Evolutionary conservation across 2,329 filamentous ascomycete genomes (phyloP).

Genomic region (Lasiodiplodia gonubiensis): DNA sequence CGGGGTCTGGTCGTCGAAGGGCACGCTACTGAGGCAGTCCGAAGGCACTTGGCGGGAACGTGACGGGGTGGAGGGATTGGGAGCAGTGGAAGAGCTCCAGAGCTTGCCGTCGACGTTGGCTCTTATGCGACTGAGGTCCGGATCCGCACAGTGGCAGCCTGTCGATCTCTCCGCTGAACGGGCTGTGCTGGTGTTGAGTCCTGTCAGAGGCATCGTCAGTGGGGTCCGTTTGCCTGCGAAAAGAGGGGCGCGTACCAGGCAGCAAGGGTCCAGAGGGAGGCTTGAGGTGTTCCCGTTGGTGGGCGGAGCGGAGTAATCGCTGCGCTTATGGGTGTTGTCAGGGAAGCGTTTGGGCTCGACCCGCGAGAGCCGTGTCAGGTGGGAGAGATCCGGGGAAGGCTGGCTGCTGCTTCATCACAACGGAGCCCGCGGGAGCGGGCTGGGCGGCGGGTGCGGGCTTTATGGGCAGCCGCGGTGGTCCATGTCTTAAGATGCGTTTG

Average conservation of each 20-base stretch:
- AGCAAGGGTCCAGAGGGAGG: constrained; percentile 8
- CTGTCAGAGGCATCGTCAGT: not conserved
- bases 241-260: constrained; percentile 18
- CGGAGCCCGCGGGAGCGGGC: constrained; percentile 20
- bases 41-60: not conserved
- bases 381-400: constrained; percentile 19
- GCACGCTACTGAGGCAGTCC: constrained; percentile 2
- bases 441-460: constrained; percentile 8
- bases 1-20: constrained; percentile 1
- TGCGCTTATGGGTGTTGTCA: constrained; percentile 20
- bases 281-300: constrained; percentile 15
- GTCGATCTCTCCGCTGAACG: constrained; percentile 28
- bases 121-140: constrained; percentile 2
- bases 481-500: constrained; percentile 18
- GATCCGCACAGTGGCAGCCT: constrained; percentile 11
- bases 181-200: constrained; percentile 23
- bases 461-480: constrained; percentile 16
- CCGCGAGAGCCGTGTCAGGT: constrained; percentile 25
- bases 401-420: constrained; percentile 22
- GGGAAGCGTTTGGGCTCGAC: constrained; percentile 24
- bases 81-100: not conserved
- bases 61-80: not conserved
- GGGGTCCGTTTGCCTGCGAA: constrained; percentile 1
- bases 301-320: constrained; percentile 20
- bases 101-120: constrained; percentile 5